Evolutionary conservation across 495 filamentous ascomycete genomes (phyloP), one percentile per base, ranked within the genome.

Genomic region (Talaromyces stipitatus): DNA sequence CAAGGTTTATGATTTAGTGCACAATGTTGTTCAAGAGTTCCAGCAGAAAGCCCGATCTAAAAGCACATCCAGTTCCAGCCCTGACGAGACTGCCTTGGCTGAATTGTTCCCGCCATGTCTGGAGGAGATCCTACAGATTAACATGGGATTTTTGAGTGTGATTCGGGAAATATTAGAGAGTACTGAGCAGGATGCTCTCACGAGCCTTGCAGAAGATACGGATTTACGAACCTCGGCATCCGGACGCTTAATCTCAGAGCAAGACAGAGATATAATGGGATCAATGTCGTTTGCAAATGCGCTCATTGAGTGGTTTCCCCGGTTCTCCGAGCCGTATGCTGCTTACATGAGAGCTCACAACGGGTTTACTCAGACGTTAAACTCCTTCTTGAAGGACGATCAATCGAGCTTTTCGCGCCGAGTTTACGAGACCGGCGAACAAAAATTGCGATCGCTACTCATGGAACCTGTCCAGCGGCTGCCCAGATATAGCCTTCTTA

Each of bases 381-480:
- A 84, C 55, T 74, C 78, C 3, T 88, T 91, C 64, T 76, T 88
- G 62, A 85, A 82, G 62, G 84, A 89, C 60, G 75, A 70, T 20
- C 82, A 86, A 45, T 91, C 92, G 2, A 91, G 86, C 61, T 90
- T 95, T 63, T 86, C 87, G 0, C 83, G 84, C 64, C 72, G 86
- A 55, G 79, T 97, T 1, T 85, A 89, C 38, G 84, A 92, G 55
- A 88, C 85, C 9, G 95, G 94, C 36, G 94, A 99, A 66, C 95
- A 99, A 63, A 78, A 83, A 55, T 76, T 99, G 28, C 89, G 90
- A 36, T 96, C 92, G n/a, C 77, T 92, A 52, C 78, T 97, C 43
- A 97, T 97, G 70, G 94, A 99, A 70, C 94, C 94, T 1, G 91
- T 99, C 8, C 94, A 99, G 68, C 81, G 94, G 23, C 79, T 99